These are phyloP conservation scores for Drechslerella coelobrocha DNA, from an alignment of 2,329 filamentous ascomycete species.

Conservation along the genomic window DNA sequence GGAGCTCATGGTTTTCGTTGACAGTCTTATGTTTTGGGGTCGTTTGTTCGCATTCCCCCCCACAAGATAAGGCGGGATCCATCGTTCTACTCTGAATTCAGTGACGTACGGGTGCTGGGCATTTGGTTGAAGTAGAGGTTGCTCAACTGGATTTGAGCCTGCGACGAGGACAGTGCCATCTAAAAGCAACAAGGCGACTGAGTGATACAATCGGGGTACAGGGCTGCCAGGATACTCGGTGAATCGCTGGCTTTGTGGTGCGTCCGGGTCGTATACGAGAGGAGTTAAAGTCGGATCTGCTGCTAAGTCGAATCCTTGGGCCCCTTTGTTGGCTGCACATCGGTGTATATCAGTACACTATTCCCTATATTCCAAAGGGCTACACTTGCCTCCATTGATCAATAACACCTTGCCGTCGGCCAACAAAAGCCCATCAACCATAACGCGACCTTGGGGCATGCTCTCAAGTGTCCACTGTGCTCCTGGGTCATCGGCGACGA, in stretches of 20 bases:
- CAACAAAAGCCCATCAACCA: constrained; percentile 68
- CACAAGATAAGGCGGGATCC: constrained; percentile 67
- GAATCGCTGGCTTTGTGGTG: constrained; percentile 63
- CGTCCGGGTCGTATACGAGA: constrained; percentile 66
- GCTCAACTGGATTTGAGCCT: constrained; percentile 68
- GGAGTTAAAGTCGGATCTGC: constrained; percentile 64
- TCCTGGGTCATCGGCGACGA: constrained; percentile 62
- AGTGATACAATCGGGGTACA: constrained; percentile 67
- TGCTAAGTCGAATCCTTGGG: constrained; percentile 68
- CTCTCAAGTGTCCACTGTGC: constrained; percentile 66
- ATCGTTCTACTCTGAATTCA: constrained; percentile 69
- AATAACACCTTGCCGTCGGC: constrained; percentile 68
- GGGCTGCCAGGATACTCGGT: constrained; percentile 58
- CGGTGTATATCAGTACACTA: constrained; percentile 1
- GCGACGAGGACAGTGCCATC: constrained; percentile 68
- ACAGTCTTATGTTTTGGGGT: constrained; percentile 62
- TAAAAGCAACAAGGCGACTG: constrained; percentile 66
- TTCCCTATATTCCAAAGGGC: neutral
- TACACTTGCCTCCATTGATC: constrained; percentile 64
- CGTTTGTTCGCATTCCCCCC: constrained; percentile 62
- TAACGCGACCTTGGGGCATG: constrained; percentile 67
- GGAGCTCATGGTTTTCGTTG: constrained; percentile 60
- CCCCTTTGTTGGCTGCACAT: constrained; percentile 61
- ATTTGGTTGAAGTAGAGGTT: constrained; percentile 63
- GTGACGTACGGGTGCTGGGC: constrained; percentile 64